Base-by-base conservation (phyloP, 73 alveolate genomes). In the Paramecium tetraurelia region DNA sequence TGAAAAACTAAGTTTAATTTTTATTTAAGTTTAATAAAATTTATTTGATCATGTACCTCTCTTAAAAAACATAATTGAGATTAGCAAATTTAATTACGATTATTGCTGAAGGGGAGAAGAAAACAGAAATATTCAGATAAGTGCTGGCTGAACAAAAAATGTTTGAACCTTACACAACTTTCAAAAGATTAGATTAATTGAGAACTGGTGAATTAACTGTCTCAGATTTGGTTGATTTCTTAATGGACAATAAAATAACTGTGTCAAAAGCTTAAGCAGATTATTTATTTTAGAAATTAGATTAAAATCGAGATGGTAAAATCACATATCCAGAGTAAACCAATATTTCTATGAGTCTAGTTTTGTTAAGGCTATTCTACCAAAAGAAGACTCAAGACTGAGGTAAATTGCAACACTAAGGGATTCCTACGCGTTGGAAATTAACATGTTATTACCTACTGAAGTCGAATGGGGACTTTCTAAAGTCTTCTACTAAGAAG, bases 391-490 rank as follows among this genome's bases (percentile, higher is more conserved):
- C 48, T 40, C 41, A 18, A 27, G 89, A 24, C 41, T 76, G 22
- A 35, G 89, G 41, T 41, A 76, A 43, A 76, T 36, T 16, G 89
- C 89, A 20, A 18, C 71, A 0, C 22, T 76, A 40, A 76, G 89
- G 41, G 89, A 76, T 31, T 33, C 70, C 0, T 76, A 76, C 12
- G 14, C 40, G 16, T 20, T 76, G 5, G 89, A 76, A 76, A 31
- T 35, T 12, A 76, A 76, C 41, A 76, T 76, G 89, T 14, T 76
- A 16, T 43, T 76, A 76, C 89, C 89, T 20, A 76, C 63, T 35
- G 89, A 76, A 76, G 89, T 76, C 5, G 89, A 76, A 76, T 76
- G 89, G 89, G 89, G 89, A 20, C 70, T 76, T 20, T 76, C 89
- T 14, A 76, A 68, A 76, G 89, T 76, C 40, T 76, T 76, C 6